Evolutionary conservation across 164 flowering plant species (phyloP).

Genomic region (Brasenia schreberi): DNA sequence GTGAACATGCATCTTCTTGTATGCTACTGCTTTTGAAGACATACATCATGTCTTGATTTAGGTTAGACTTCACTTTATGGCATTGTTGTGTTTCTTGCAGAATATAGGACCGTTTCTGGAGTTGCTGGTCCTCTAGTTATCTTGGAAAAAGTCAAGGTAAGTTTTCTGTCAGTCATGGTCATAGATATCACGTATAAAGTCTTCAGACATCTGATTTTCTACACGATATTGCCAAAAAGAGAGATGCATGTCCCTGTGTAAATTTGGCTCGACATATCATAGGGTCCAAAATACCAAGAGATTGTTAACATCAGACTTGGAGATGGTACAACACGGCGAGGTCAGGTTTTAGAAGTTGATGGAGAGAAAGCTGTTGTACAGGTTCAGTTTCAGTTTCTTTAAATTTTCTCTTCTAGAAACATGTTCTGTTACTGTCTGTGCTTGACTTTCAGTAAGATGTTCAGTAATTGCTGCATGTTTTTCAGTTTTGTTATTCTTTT

Average conservation of each 20-base stretch:
- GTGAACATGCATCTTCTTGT: no score
- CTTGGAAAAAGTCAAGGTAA: slow-evolving; percentile 94
- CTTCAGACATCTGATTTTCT: neutral
- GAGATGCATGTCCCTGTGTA: neutral
- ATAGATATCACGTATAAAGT: neutral
- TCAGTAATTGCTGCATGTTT: no score
- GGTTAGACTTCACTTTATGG: neutral
- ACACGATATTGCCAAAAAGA: neutral
- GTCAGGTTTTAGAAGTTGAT: slow-evolving; percentile 97
- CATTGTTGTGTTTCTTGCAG: slow-evolving; percentile 24
- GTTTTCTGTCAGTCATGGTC: neutral
- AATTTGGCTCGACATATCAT: neutral
- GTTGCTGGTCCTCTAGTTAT: slow-evolving; percentile 98
- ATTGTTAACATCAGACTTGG: slow-evolving; percentile 94
- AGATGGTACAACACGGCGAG: slow-evolving; percentile 90
- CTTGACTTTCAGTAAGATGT: no score
- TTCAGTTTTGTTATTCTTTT: no score
- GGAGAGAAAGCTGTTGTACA: slow-evolving; percentile 99
- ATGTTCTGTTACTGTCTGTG: no score
- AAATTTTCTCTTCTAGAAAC: no score
- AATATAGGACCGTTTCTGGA: slow-evolving; percentile 95
- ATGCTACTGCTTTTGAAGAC: no score
- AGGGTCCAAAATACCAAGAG: slow-evolving; percentile 97
- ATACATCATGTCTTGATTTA: no score
- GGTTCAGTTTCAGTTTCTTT: slow-evolving; percentile 6